Conservation (phyloP, 192 early-diverging fungal species). For the Coemansia sp. region DNA sequence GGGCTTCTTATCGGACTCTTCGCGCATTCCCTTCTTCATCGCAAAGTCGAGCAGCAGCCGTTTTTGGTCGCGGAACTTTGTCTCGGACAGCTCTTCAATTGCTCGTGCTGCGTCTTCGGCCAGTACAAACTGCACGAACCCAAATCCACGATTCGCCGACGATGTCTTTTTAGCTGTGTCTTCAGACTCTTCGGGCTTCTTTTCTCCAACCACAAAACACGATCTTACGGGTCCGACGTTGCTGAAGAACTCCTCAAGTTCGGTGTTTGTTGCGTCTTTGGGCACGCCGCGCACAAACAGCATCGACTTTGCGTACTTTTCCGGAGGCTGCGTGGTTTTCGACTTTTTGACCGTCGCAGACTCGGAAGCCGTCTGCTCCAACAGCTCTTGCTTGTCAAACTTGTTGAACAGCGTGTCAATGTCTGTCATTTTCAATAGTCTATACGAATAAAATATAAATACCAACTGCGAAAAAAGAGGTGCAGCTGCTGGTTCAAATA, state of each 20-base stretch:
- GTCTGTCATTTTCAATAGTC: slow-evolving; percentile 50
- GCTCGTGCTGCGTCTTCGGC: slow-evolving; percentile 65
- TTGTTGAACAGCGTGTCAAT: slow-evolving; percentile 79
- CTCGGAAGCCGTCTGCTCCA: slow-evolving; percentile 10
- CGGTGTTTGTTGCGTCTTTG: slow-evolving; percentile 71
- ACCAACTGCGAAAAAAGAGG: too few species aligned
- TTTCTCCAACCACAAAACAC: slow-evolving; percentile 83
- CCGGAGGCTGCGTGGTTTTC: slow-evolving; percentile 22
- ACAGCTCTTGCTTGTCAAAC: slow-evolving; percentile 65
- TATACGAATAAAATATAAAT: neutral
- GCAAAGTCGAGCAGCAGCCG: slow-evolving; percentile 80
- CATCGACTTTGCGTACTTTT: slow-evolving; percentile 61
- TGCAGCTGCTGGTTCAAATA: too few species aligned
- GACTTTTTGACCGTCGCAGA: neutral
- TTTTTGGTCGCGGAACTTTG: slow-evolving; percentile 69
- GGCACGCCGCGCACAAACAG: slow-evolving; percentile 90
- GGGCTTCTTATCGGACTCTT: neutral
- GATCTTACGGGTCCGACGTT: slow-evolving; percentile 84
- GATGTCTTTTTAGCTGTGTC: slow-evolving; percentile 21
- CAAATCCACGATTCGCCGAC: slow-evolving; percentile 76
- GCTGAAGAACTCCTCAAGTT: slow-evolving; percentile 87
- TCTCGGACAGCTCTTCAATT: slow-evolving; percentile 68
- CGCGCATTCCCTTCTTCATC: slow-evolving; percentile 44
- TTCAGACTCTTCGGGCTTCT: slow-evolving; percentile 32
- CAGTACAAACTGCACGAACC: slow-evolving; percentile 82